Evolutionary conservation across 208 protist genomes (phyloP).

Genomic region (Lotmaria passim): DNA sequence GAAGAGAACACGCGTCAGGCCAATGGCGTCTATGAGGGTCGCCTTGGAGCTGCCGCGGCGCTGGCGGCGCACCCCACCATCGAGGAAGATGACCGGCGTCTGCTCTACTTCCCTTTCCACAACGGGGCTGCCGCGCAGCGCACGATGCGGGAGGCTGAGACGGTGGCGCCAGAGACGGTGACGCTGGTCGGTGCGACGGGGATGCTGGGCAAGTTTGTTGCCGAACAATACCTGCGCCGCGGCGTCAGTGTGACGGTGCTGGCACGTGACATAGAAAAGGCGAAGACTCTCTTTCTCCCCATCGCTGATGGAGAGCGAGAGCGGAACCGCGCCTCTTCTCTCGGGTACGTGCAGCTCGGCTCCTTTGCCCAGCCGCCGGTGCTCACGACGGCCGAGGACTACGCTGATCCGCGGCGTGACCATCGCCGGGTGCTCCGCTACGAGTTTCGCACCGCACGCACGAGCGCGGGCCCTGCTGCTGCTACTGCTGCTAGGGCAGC

Average conservation of each 20-base stretch:
- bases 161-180: slow-evolving; percentile 29
- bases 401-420: slow-evolving; percentile 22
- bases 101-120: slow-evolving; percentile 50
- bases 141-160: neutral
- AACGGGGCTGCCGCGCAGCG: slow-evolving; percentile 33
- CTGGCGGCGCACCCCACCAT: slow-evolving; percentile 12
- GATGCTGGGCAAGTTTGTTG: slow-evolving; percentile 65
- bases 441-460: slow-evolving; percentile 23
- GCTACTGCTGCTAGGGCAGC: neutral
- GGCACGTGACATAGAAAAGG: slow-evolving; percentile 48
- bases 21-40: slow-evolving; percentile 30
- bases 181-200: slow-evolving; percentile 58
- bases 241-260: slow-evolving; percentile 72
- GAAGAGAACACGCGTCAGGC: slow-evolving; percentile 68
- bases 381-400: slow-evolving; percentile 27
- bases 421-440: slow-evolving; percentile 43
- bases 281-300: slow-evolving; percentile 50
- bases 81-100: slow-evolving; percentile 28
- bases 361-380: slow-evolving; percentile 14
- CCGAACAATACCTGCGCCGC: slow-evolving; percentile 67
- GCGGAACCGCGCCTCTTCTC: slow-evolving; percentile 16
- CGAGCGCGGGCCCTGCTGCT: neutral
- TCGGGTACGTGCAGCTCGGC: slow-evolving; percentile 38
- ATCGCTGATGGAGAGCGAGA: slow-evolving; percentile 48
- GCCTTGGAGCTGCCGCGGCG: neutral